These are phyloP conservation scores for Arachis stenosperma DNA, from an alignment of 306 rosid genomes.

Conservation along the genomic window DNA sequence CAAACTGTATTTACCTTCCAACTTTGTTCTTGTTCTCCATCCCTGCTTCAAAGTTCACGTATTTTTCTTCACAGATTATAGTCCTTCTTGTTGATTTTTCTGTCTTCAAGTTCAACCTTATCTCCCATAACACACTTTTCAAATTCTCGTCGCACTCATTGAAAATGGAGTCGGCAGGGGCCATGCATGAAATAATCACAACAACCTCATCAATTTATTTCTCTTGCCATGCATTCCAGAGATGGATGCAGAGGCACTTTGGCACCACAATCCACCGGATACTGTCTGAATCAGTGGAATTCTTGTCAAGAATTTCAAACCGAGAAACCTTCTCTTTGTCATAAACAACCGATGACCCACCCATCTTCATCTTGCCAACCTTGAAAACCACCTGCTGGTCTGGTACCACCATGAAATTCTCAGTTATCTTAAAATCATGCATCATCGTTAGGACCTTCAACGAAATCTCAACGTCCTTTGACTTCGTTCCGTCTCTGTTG, in stretches of 20 bases:
- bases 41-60: conserved; percentile 87
- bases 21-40: conserved; percentile 89
- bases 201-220: conserved; percentile 67
- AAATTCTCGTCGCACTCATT: conserved; percentile 83
- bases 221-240: conserved; percentile 98
- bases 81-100: conserved; percentile 66
- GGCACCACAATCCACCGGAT: conserved; percentile 87
- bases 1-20: conserved; percentile 70
- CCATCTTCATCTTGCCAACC: conserved; percentile 69
- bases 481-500: conserved; percentile 59
- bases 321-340: conserved; percentile 66
- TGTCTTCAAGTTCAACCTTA: conserved; percentile 70
- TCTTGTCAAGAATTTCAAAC: conserved; percentile 70
- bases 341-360: conserved; percentile 87
- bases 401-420: conserved; percentile 70
- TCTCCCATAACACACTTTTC: conserved; percentile 72
- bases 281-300: conserved; percentile 52
- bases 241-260: conserved; percentile 86
- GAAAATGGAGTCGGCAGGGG: conserved; percentile 91
- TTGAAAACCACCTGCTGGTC: conserved; percentile 96
- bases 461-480: conserved; percentile 75
- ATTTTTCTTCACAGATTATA: conserved; percentile 55
- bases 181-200: conserved; percentile 94
- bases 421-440: conserved; percentile 90
- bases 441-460: conserved; percentile 78